Evolutionary conservation across 1,284 basidiomycete genomes (phyloP).

Genomic region (Fistulinella cinereoalba): DNA sequence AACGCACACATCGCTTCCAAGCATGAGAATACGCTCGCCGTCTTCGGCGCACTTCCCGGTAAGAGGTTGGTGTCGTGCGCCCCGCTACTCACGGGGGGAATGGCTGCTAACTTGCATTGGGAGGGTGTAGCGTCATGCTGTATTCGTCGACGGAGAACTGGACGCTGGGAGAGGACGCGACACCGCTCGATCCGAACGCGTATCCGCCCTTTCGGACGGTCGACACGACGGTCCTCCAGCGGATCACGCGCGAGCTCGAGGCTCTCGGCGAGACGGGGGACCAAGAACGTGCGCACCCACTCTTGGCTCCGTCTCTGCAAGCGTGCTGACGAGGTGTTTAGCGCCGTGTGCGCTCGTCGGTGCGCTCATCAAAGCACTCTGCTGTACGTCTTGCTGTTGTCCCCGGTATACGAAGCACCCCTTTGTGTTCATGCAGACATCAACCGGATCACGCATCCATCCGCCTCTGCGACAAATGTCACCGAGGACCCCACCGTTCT

Average conservation of each 20-base stretch:
- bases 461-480: constrained; percentile 33
- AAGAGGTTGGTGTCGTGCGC: constrained; percentile 55
- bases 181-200: constrained; percentile 63
- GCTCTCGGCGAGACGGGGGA: constrained; percentile 43
- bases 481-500: constrained; percentile 43
- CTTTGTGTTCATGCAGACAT: constrained; percentile 58
- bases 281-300: constrained; percentile 44
- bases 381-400: constrained; percentile 56
- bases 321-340: constrained; percentile 18
- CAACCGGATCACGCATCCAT: constrained; percentile 64
- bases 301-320: not conserved
- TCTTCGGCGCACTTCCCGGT: constrained; percentile 85
- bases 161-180: constrained; percentile 37
- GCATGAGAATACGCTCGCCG: constrained; percentile 89
- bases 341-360: constrained; percentile 77
- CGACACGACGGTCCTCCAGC: constrained; percentile 61
- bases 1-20: constrained; percentile 90
- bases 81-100: not conserved
- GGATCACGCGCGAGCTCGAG: constrained; percentile 62
- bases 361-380: constrained; percentile 85
- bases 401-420: not conserved
- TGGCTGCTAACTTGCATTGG: not conserved
- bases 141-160: constrained; percentile 53
- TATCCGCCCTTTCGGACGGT: constrained; percentile 82
- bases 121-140: not conserved